A percentile compares a stretch with the other conserved stretches of the same genome.
Conservation (phyloP, 208 protist genomes). For the Vickermania ingenoplastis region DNA sequence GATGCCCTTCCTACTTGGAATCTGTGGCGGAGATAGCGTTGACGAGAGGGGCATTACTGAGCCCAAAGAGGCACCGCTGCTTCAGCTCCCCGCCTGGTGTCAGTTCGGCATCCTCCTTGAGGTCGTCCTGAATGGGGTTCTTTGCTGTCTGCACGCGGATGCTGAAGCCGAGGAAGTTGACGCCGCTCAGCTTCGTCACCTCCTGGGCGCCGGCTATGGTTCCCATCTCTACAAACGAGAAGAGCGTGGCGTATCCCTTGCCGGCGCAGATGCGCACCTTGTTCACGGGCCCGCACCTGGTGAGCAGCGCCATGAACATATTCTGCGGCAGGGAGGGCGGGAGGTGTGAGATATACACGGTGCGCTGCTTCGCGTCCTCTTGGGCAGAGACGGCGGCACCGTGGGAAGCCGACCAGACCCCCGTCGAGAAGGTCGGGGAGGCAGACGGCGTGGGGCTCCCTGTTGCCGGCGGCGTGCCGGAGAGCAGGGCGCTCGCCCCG, state of each 20-base stretch:
- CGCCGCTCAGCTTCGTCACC: constrained; percentile 39
- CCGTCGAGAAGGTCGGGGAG: background rate
- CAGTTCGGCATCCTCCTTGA: constrained; percentile 49
- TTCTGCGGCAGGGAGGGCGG: constrained; percentile 42
- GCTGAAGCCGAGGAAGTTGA: constrained; percentile 37
- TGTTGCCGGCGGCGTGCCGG: background rate
- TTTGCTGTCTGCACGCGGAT: constrained; percentile 67
- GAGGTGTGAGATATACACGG: constrained; percentile 70
- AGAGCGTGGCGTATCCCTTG: constrained; percentile 52
- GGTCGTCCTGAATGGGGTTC: constrained; percentile 69
- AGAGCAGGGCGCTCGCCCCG: background rate
- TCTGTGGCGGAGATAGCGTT: constrained; percentile 8
- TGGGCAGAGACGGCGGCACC: background rate
- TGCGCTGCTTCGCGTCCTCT: constrained; percentile 47
- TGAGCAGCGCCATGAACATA: constrained; percentile 49
- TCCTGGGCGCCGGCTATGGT: constrained; percentile 36
- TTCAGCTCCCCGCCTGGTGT: constrained; percentile 18
- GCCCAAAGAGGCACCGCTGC: constrained; percentile 56
- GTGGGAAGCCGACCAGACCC: background rate
- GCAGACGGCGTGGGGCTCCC: background rate
- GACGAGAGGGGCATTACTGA: constrained; percentile 13
- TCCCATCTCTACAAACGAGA: constrained; percentile 82
- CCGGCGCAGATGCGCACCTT: constrained; percentile 70
- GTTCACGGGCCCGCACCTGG: constrained; percentile 45
- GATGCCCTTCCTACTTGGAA: background rate